phyloP scores from a whole-genome alignment of 73 alveolate genomes.

The Stentor coeruleus region DNA sequence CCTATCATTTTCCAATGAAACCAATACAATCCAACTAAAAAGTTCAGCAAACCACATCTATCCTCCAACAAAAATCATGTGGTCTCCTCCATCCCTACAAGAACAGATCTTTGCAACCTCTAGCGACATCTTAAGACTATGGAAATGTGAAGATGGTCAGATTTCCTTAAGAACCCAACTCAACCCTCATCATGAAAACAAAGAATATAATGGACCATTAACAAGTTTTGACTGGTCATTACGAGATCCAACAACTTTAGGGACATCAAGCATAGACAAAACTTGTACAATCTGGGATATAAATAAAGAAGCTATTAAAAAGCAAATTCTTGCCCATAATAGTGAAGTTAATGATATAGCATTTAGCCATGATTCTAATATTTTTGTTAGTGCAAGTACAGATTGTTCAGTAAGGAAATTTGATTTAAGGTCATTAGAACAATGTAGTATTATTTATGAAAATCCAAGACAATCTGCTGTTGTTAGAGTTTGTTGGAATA shows the following conservation, averaged over 20 bases:
- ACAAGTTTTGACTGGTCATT: slow-evolving; percentile 97
- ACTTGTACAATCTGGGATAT: slow-evolving; percentile 99
- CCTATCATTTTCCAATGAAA: neutral
- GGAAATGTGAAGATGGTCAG: slow-evolving; percentile 63
- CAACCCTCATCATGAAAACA: slow-evolving; percentile 27
- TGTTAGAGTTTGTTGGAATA: slow-evolving; percentile 86
- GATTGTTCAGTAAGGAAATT: slow-evolving; percentile 96
- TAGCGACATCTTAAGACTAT: slow-evolving; percentile 69
- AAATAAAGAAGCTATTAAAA: slow-evolving; percentile 78
- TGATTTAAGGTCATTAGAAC: slow-evolving; percentile 80
- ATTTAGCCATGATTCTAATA: slow-evolving; percentile 75
- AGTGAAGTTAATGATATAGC: slow-evolving; percentile 96
- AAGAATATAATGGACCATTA: slow-evolving; percentile 75
- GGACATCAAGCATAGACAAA: slow-evolving; percentile 95
- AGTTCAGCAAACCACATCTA: slow-evolving; percentile 66
- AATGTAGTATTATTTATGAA: slow-evolving; percentile 91
- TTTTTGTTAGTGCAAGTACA: slow-evolving; percentile 95
- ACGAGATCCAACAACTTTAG: slow-evolving; percentile 76
- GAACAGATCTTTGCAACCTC: slow-evolving; percentile 52
- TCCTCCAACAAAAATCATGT: slow-evolving; percentile 95
- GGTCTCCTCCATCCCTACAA: slow-evolving; percentile 68
- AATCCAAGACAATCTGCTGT: slow-evolving; percentile 75
- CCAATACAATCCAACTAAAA: slow-evolving; percentile 38
- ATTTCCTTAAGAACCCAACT: slow-evolving; percentile 45
- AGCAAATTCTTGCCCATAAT: slow-evolving; percentile 97